Evolutionary conservation across 208 protist species (phyloP).

Genomic region (Lotmaria passim): DNA sequence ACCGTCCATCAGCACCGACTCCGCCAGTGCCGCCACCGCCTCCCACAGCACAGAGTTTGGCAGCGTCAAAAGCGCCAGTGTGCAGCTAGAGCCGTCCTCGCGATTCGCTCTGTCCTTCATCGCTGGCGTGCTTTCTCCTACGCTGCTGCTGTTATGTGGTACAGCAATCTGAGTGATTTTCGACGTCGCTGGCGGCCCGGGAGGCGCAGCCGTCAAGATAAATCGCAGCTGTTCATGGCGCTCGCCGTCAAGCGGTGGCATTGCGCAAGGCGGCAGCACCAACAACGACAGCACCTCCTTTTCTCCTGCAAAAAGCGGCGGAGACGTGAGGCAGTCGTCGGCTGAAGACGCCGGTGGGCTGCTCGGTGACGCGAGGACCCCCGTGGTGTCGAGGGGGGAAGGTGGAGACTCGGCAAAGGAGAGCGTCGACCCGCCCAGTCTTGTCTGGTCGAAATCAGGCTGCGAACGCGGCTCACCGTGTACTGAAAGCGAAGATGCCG

Average conservation of each 20-base stretch:
- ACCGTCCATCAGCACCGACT: slow-evolving; percentile 32
- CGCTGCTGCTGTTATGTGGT: neutral
- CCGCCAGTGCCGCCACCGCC: slow-evolving; percentile 31
- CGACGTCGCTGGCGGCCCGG: neutral
- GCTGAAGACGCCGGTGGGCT: no score
- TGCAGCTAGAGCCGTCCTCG: neutral
- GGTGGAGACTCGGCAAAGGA: neutral
- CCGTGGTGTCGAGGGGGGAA: neutral
- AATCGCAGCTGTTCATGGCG: neutral
- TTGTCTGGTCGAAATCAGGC: no score
- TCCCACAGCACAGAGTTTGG: slow-evolving; percentile 28
- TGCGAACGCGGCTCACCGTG: no score
- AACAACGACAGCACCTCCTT: no score
- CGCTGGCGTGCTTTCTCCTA: neutral
- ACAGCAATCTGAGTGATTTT: neutral
- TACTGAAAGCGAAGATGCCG: no score
- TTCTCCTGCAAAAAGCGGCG: no score
- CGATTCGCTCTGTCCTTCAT: neutral
- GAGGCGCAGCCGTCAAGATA: neutral
- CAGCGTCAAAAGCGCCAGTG: neutral
- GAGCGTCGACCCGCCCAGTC: neutral
- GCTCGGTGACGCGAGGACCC: neutral
- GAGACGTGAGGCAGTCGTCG: no score
- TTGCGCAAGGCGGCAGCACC: no score
- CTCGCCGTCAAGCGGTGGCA: neutral